Evolutionary conservation across 495 filamentous ascomycete genomes (phyloP).

Genomic region (Podospora pseudoanserina): DNA sequence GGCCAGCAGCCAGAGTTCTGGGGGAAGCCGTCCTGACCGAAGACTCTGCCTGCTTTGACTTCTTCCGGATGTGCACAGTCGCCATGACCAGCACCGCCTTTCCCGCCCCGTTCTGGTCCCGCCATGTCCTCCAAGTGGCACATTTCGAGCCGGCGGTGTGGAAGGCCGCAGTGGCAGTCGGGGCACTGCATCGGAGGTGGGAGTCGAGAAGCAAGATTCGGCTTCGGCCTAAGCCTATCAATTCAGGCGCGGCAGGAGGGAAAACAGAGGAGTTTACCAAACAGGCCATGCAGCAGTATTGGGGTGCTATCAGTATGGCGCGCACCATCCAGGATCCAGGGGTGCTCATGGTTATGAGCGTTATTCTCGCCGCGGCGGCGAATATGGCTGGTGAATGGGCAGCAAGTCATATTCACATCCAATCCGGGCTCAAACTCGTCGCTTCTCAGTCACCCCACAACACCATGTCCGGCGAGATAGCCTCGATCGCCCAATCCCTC

Average conservation of each 20-base stretch:
- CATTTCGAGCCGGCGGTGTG: conserved; percentile 52
- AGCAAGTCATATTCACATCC: conserved; percentile 19
- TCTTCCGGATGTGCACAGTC: conserved; percentile 24
- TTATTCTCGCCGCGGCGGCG: conserved; percentile 20
- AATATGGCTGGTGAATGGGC: conserved; percentile 19
- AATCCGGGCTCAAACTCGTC: conserved; percentile 18
- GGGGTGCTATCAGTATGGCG: conserved; percentile 17
- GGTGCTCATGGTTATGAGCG: conserved; percentile 18
- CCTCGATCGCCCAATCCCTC: conserved; percentile 15
- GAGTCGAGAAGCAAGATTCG: conserved; percentile 9
- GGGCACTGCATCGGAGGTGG: conserved; percentile 34
- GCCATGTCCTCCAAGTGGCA: conserved; percentile 48
- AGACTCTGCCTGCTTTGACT: conserved; percentile 25
- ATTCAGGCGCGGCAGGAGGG: background rate
- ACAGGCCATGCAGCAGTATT: conserved; percentile 6
- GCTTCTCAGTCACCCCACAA: background rate
- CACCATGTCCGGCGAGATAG: conserved; percentile 11
- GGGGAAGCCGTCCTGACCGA: conserved; percentile 40
- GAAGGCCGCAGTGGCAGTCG: conserved; percentile 49
- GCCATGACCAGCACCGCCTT: conserved; percentile 20
- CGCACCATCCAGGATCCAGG: conserved; percentile 10
- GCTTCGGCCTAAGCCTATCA: background rate
- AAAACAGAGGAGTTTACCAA: background rate
- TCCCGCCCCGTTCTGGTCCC: conserved; percentile 47
- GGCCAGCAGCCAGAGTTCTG: conserved; percentile 35